Evolutionary conservation across 2,329 filamentous ascomycete genomes (phyloP), one percentile per base, ranked within the genome.

Genomic region (Zymoseptoria pseudotritici): DNA sequence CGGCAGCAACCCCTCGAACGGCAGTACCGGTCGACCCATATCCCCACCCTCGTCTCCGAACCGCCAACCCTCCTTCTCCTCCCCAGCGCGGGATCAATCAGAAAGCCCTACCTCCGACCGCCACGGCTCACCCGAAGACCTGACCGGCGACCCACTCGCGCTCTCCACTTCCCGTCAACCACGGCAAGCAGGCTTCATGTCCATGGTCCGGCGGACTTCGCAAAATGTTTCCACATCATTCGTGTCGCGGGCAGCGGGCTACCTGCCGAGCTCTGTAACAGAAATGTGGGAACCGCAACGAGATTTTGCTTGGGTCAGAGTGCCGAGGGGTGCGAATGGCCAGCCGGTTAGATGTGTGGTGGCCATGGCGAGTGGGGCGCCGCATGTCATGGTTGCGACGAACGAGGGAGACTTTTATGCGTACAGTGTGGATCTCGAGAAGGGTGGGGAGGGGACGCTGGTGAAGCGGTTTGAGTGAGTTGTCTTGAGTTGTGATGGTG

Each of bases 341-440:
- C 67, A 70, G 31, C 86, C 90, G 0, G 75, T 96, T 50, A 82
- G 89, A 65, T 96, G 91, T 66, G 93, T 99, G n/a, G 94, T 99
- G 51, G 93, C 94, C 8, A 95, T 99, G 87, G 96, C 90, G 72
- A 94, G 88, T 70, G 96, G 87, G 72, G 92, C 89, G 24, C 94
- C 94, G 0, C 92, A 97, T 70, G 90, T 99, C 54, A 97, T 99
- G 92, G 90, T 97, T 0, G 92, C 97, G 13, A 99, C 94, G 0
- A 97, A 89, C 68, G 94, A 99, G 72, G 94, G 94, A 9, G 88
- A 88, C 22, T 97, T 97, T 71, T 96, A 94, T 68, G 88, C 97
- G 29, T 99, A 93, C 76, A 93, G 90, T 65, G 91, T 99, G 58
- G 92, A 99, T 73, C 84, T 99, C 79, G 92, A 96, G 68, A 89